Evolutionary conservation across 345 rosid genomes (phyloP), one percentile per base, ranked within the genome.

Genomic region (Eucalyptus lansdowneana): DNA sequence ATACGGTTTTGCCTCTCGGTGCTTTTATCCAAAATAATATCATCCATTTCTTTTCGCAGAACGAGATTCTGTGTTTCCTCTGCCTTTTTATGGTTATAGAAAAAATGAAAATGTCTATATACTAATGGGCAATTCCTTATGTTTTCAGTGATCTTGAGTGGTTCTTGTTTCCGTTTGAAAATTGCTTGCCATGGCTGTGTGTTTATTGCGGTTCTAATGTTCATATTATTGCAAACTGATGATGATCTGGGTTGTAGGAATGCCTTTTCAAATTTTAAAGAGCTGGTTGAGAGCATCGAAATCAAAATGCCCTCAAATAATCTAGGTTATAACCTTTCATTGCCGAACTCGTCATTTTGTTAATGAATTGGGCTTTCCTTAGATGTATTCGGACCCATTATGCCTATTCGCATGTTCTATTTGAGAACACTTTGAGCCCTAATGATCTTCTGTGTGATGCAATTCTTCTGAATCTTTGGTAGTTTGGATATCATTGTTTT

Each of bases 201-300:
- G 54, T 37, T 86, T 86, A 42, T 7, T 53, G 42, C 9, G 56
- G 34, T 86, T 88, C 50, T 85, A 58, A 50, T 90, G 91, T 65
- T 85, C 80, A 86, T 92, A 86, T 88, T 93, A 31, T 89, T 90
- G 58, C 89, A 16, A 86, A 92, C 92, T 89, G 89, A 92, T 90
- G 87, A 50, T 89, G 90, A 89, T 93, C 91, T 93, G 93, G 94
- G 90, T 22, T 53, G 25, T 9, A 53, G 58, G 58, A 53, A 1
- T 53, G 58, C 25, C 58, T 21, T 53, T 53, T 21, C 58, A 53
- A 53, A 53, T 53, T 53, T 53, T 21, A 8, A 53, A 93, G 94
- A 92, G 94, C 94, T 91, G 96, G 91, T 94, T 91, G 94, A 93
- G 93, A 92, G 91, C 92, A 90, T 88, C 89, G 86, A 90, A 92